Evolutionary conservation across 2,329 filamentous ascomycete genomes (phyloP), one percentile per base, ranked within the genome.

Genomic region (Septoria linicola): DNA sequence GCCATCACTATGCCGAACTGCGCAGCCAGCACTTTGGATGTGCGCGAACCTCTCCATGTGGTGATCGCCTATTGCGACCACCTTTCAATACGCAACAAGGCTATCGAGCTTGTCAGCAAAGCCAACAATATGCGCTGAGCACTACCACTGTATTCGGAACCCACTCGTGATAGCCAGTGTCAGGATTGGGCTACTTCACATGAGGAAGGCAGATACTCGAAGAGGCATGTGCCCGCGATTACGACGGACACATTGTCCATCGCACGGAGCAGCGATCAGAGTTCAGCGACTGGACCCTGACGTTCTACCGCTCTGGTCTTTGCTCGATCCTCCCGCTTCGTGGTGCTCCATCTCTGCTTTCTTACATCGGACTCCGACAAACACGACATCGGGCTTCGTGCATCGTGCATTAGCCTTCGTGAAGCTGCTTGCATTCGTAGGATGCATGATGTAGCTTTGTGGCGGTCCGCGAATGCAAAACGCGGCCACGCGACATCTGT

Each of bases 11-110:
- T 54, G 30, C 10, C 32, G 3, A 44, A 17, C 19, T 31, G 51
- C 5, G 19, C 45, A 6, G 32, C 57, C 11, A 52, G 53, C 41
- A 55, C 49, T 3, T 55, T 65, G 3, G 60, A 63, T 39, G 55
- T 65, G 2, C 54, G 57, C 19, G 56, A 59, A 21, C 63, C 63
- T 16, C 51, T 65, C n/a, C 57, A 58, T 27, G 55, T 65, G 13
- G 60, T 65, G 16, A 51, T 56, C n/a, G 54, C 60, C 31, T 57
- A 58, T 16, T 65, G 63, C 54, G 53, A 54, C 23, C 49, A 51
- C 11, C 20, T 39, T 4, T 42, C 49, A 20, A 58, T 48, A 14
- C 47, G 59, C 20, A 57, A 51, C 30, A 51, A 54, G 34, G 59
- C 59, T 4, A 45, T 57, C 35, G 56, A 61, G 19, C 35, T 61